These are phyloP conservation scores for Porcisia hertigi DNA, from an alignment of 208 protist genomes.

Conservation along the genomic window DNA sequence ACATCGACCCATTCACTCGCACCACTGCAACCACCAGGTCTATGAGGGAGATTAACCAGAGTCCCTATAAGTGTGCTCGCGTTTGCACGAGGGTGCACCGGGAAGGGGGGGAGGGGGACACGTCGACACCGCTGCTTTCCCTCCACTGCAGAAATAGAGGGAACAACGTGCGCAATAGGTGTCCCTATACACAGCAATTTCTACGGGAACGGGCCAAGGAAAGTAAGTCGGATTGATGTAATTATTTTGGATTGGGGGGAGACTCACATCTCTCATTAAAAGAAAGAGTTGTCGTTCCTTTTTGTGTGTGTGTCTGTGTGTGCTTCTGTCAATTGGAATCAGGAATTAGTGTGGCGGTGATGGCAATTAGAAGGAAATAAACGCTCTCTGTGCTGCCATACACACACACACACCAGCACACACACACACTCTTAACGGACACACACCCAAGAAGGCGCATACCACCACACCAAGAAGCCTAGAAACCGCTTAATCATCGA, in stretches of 20 bases:
- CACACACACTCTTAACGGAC: background rate
- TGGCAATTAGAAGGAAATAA: background rate
- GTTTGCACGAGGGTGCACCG: background rate
- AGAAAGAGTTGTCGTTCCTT: too few relatives aligned
- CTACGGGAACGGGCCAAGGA: background rate
- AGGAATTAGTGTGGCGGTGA: background rate
- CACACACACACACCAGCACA: background rate
- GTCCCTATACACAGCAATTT: background rate
- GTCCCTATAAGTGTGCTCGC: too few relatives aligned
- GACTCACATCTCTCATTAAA: too few relatives aligned
- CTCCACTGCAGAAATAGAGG: background rate
- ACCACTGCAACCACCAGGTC: background rate
- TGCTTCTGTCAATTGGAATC: background rate
- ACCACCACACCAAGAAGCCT: background rate
- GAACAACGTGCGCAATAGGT: background rate
- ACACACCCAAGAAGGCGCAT: background rate
- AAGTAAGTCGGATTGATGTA: background rate
- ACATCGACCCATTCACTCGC: background rate
- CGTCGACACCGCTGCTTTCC: background rate
- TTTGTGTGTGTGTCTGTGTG: too few relatives aligned
- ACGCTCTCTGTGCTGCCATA: background rate
- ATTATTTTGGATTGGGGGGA: background rate
- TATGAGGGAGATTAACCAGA: background rate
- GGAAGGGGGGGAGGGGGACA: background rate
- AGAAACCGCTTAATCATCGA: slow-evolving; percentile 44